These are phyloP conservation scores for Metarhizium humberi DNA, from an alignment of 2,329 filamentous ascomycete genomes.

Conservation along the genomic window DNA sequence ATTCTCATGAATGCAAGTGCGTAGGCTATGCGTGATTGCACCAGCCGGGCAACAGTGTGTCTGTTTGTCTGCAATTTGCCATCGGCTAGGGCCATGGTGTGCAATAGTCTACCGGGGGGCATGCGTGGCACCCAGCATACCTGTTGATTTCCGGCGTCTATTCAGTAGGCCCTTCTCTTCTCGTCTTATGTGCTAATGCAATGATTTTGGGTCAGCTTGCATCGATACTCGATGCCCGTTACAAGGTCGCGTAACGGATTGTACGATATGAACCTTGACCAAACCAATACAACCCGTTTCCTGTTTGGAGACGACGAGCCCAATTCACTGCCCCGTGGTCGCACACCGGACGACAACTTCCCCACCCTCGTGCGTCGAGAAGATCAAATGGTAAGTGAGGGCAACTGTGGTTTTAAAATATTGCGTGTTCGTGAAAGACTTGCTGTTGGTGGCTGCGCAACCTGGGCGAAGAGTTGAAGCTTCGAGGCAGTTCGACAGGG, in stretches of 20 bases:
- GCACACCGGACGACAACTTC: conserved; percentile 74
- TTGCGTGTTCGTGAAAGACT: background rate
- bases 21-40: no score
- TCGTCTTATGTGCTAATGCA: conserved; percentile 7
- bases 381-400: conserved; percentile 40
- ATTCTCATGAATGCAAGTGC: no score
- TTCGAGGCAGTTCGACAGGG: background rate
- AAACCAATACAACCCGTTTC: conserved; percentile 78
- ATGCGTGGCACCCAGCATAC: no score
- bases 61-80: no score
- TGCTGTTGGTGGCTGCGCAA: background rate
- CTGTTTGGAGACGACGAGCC: conserved; percentile 73
- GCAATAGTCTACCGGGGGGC: no score
- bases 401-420: conserved; percentile 5
- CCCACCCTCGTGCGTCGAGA: conserved; percentile 69
- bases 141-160: no score
- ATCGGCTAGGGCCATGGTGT: no score
- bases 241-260: conserved; percentile 59
- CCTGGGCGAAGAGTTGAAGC: background rate
- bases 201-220: conserved; percentile 45
- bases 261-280: conserved; percentile 63
- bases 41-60: no score
- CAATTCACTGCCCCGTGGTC: conserved; percentile 35
- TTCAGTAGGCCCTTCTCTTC: no score
- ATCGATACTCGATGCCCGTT: conserved; percentile 91